Base-by-base conservation (phyloP, 2,329 filamentous ascomycete species). In the Hymenoscyphus repandus region DNA sequence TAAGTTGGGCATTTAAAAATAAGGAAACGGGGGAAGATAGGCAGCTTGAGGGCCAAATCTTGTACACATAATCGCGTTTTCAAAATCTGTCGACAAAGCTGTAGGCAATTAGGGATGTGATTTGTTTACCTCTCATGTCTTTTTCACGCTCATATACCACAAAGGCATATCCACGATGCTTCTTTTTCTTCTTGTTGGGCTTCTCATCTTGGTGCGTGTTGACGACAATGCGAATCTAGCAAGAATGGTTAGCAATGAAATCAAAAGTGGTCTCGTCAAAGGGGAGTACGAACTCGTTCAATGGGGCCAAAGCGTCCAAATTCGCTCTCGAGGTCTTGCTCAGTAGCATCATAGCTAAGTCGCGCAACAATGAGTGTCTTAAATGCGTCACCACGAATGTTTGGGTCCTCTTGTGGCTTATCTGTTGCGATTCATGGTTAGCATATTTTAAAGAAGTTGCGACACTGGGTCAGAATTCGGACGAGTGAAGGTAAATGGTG, bases 141-240 rank as follows among this genome's bases (percentile, higher is more conserved):
- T 92, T 91, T 73, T 97, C 93, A 69, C 89, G 86, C 72, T 97
- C 92, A 68, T 92, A 99, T 49, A 97, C 89, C 61, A 99, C 86
- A 67, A 99, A 99, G 55, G 90, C 93, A 70, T 99, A 99, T 55
- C 93, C 93, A 64, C 86, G 80, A 66, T 95, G 88, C 45, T 85
- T 74, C 73, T 90, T 90, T 66, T 86, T 86, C 67, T 88, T 85
- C 72, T 91, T 90, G 64, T 85, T 87, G 50, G 78, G 81, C 69
- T 78, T 86, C 65, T 80, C 80, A 60, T 78, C 72, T 54, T 82
- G 78, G 61, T 88, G 82, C 4, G 83, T 85, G 67, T 95, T 86
- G 63, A 82, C 82, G 60, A 96, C 82, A 62, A 96, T 89, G 56
- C 92, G 89, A 64, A 96, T 95, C 88, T 93, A 33, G 17, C 59